Percentiles rank a stretch among this genome's conserved stretches.
Evolutionary conservation across 148 eudicot species (phyloP).

Genomic region (Fagopyrum tataricum): DNA sequence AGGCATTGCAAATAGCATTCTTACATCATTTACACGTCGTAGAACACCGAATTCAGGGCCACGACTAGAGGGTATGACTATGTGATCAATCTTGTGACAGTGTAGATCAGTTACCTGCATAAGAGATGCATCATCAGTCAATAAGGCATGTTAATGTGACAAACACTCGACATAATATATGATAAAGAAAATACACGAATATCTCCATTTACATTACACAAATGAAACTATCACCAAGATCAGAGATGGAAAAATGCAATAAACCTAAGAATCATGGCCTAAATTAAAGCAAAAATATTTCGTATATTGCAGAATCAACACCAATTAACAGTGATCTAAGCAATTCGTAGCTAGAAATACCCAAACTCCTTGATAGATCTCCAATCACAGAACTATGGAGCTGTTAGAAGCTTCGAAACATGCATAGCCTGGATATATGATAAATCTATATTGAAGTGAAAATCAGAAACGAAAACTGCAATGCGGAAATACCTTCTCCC

Average conservation of each 20-base stretch:
- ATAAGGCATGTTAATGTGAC: not conserved
- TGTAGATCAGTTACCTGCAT: constrained; percentile 82
- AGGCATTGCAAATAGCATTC: constrained; percentile 9
- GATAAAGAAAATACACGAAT: not conserved
- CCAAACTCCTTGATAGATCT: no score
- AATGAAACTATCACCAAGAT: no score
- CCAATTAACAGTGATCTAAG: no score
- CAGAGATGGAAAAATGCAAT: no score
- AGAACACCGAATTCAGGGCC: constrained; percentile 70
- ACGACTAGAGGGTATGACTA: constrained; percentile 73
- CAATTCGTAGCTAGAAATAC: no score
- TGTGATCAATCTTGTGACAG: constrained; percentile 88
- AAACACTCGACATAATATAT: not conserved
- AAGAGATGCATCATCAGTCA: not conserved
- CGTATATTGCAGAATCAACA: no score
- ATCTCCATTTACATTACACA: not conserved
- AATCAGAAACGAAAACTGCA: not conserved
- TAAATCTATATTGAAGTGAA: not conserved
- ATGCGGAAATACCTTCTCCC: constrained; percentile 45
- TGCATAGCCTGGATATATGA: not conserved
- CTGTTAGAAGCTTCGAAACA: no score
- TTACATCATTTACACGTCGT: constrained; percentile 87
- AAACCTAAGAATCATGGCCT: no score
- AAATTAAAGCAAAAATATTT: no score
- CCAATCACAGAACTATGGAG: no score